Percentiles rank a stretch among this genome's conserved stretches.
These are phyloP conservation scores for Pythium guiyangense DNA, from an alignment of 352 stramenopile species.

Conservation along the genomic window DNA sequence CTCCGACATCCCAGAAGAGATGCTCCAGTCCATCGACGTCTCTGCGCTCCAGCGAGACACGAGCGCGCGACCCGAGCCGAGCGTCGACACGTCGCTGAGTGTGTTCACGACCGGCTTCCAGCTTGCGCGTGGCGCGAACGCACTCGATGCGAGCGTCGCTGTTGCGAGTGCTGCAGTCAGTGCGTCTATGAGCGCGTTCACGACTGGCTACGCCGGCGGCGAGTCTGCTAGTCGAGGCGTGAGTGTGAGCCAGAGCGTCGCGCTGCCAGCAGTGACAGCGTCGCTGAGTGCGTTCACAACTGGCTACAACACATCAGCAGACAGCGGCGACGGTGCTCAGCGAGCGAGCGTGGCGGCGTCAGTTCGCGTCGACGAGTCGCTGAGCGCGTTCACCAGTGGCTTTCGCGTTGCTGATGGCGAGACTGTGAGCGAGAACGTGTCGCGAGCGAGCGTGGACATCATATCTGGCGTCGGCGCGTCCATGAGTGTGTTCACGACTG, in stretches of 20 bases:
- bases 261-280: not conserved
- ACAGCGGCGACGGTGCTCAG: constrained; percentile 3
- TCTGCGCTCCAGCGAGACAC: not conserved
- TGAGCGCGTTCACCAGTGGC: constrained; percentile 35
- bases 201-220: not conserved
- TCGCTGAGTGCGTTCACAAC: constrained; percentile 21
- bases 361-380: constrained; percentile 21
- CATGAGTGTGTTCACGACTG: constrained; percentile 32
- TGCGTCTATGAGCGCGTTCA: constrained; percentile 38
- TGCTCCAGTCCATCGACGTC: constrained; percentile 44
- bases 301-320: constrained; percentile 14
- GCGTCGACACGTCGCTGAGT: constrained; percentile 31
- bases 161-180: constrained; percentile 8
- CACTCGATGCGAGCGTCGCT: too few species aligned
- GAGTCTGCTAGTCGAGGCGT: too few species aligned
- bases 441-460: constrained; percentile 15
- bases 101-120: constrained; percentile 18
- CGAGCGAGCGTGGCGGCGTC: not conserved
- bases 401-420: constrained; percentile 14
- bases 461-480: constrained; percentile 19
- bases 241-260: not conserved
- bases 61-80: constrained; percentile 1
- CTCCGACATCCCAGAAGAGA: constrained; percentile 34
- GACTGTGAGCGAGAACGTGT: not conserved
- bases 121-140: too few species aligned